Evolutionary conservation across 306 rosid species (phyloP).

Genomic region (Cucurbita argyrosperma): DNA sequence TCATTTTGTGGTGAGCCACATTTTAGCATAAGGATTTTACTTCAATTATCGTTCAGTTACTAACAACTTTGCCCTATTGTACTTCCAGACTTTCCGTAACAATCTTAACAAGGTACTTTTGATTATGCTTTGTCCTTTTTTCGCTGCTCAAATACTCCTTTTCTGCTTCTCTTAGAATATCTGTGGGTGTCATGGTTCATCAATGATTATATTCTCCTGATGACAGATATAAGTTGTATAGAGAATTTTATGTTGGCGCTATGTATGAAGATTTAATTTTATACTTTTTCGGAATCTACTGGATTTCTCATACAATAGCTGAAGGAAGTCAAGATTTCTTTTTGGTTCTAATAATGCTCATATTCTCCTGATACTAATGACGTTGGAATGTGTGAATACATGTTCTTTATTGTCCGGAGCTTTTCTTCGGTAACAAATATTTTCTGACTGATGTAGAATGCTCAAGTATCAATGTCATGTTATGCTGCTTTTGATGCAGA

Average conservation of each 20-base stretch:
- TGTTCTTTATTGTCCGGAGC: neutral
- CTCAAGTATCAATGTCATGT: neutral
- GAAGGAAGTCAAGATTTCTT: neutral
- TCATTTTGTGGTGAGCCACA: conserved; percentile 78
- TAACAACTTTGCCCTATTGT: conserved; percentile 1
- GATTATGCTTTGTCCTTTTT: neutral
- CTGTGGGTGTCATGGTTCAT: neutral
- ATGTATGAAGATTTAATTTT: neutral
- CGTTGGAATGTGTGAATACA: neutral
- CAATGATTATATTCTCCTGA: neutral
- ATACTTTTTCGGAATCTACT: neutral
- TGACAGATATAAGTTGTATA: neutral
- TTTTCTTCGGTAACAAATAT: neutral
- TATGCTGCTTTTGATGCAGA: conserved; percentile 28
- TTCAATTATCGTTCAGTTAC: conserved; percentile 10
- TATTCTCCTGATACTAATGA: neutral
- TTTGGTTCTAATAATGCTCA: neutral
- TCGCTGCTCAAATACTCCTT: neutral
- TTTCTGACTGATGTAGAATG: neutral
- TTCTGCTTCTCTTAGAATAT: neutral
- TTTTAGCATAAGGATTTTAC: conserved; percentile 5
- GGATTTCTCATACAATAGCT: neutral
- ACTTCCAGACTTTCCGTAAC: conserved; percentile 76
- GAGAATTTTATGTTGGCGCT: neutral
- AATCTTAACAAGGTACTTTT: conserved; percentile 77